Evolutionary conservation across 805 yeast species (phyloP), one percentile per base, ranked within the genome.

Genomic region (Debaryomyces castellii): DNA sequence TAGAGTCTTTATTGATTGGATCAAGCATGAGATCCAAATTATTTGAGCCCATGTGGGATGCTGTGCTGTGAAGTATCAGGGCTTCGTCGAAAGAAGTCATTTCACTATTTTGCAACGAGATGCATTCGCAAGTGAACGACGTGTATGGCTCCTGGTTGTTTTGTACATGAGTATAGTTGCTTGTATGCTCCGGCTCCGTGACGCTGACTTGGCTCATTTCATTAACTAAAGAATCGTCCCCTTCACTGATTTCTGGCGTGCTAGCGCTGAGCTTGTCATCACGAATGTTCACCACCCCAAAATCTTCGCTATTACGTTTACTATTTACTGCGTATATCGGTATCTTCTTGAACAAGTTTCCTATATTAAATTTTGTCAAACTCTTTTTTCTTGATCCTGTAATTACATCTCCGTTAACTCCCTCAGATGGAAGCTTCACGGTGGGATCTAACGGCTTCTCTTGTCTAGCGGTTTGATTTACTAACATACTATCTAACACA

Each of bases 61-160:
- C 24, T 20, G 38, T 18, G 24, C n/a, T 21, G 14, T 21, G 22
- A 20, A 35, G 8, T 8, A 35, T 11, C 38, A 35, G 38, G 5
- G 34, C 34, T 16, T 35, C 38, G 9, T 35, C 38, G 20, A 35
- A 59, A 12, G 58, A 55, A 7, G 73, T 68, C 73, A 69, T 66
- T 43, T 68, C 74, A 48, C 69, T 63, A 51, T 64, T 65, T 51
- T 55, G 71, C 38, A 69, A 58, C 17, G 71, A 64, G 22, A 69
- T 60, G 42, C 73, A 68, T 43, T 69, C 73, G 16, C 71, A 52
- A 23, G 63, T 62, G 58, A 63, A 66, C 5, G 66, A 56, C 20
- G 60, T 54, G 55, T 63, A 64, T 28, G 39, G 33, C 3, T 38
- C 46, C 7, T 32, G 38, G 21, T 39, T 32, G 16, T 38, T 39